Conservation (phyloP, 192 early-diverging fungal genomes). For the Dispira simplex region DNA sequence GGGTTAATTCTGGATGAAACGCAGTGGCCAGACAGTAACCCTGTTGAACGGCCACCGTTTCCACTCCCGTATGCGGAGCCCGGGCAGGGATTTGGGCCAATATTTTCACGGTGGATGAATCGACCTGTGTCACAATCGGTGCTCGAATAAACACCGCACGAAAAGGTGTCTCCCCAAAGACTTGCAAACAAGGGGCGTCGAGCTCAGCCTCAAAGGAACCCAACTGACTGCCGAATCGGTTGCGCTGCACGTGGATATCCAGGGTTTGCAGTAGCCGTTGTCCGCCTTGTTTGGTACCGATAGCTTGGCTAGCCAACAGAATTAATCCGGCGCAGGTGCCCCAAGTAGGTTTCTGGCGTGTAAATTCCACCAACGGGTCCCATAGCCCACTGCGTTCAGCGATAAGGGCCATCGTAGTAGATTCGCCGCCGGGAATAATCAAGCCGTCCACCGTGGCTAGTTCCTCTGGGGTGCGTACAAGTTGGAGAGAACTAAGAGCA, state of each 20-base stretch:
- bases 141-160: slow-evolving; percentile 88
- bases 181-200: slow-evolving; percentile 30
- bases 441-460: slow-evolving; percentile 66
- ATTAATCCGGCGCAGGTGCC: slow-evolving; percentile 97
- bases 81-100: slow-evolving; percentile 45
- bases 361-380: slow-evolving; percentile 65
- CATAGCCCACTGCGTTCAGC: slow-evolving; percentile 73
- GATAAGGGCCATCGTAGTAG: slow-evolving; percentile 83
- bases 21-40: slow-evolving; percentile 74
- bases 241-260: slow-evolving; percentile 71
- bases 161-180: slow-evolving; percentile 26
- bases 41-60: slow-evolving; percentile 83
- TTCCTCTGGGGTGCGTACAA: slow-evolving; percentile 56
- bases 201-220: slow-evolving; percentile 77
- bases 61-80: slow-evolving; percentile 33
- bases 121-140: slow-evolving; percentile 59
- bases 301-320: slow-evolving; percentile 61
- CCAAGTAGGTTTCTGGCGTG: slow-evolving; percentile 63
- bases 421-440: slow-evolving; percentile 92
- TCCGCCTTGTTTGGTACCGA: slow-evolving; percentile 65
- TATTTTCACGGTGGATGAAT: slow-evolving; percentile 56
- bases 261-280: slow-evolving; percentile 75
- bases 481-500: slow-evolving; percentile 15
- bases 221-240: slow-evolving; percentile 87
- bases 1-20: slow-evolving; percentile 95